Evolutionary conservation across 2,329 filamentous ascomycete genomes (phyloP), one percentile per base, ranked within the genome.

Genomic region (Domatiomyces catenatus): DNA sequence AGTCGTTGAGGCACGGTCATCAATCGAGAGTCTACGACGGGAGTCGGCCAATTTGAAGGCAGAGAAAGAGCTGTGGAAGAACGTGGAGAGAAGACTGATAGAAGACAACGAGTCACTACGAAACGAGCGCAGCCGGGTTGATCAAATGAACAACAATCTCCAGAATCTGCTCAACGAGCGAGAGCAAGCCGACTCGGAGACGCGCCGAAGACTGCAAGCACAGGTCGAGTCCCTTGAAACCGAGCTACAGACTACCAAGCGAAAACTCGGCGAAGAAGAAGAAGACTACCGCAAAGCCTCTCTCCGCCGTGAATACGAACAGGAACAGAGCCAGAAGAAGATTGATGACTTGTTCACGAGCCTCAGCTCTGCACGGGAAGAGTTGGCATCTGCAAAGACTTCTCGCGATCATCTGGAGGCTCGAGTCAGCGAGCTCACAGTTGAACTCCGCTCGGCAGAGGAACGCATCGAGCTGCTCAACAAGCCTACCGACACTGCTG

Each of bases 1-100:
- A 59, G 75, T 96, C 5, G 81, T 96, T 8, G 92, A 95, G 64
- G 81, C 84, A 4, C 84, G 82, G 63, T 84, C 84, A 28, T 70
- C 90, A 48, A 73, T 85, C 2, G 90, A 98, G 62, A 89, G 87
- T 61, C 77, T 95, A 66, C 84, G 88, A 48, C 88, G 87, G 57
- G 92, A 98, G 64, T 87, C 83, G 49, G 83, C 88, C 15, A 95
- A 96, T 62, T 76, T 95, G 32, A 94, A 94, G 66, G 89, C 90
- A 0, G 90, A 96, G 67, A 94, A 94, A 69, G 84, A 87, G 39
- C 74, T 98, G 8, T 94, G 86, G 84, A 94, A 92, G 70, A 86
- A 84, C 50, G 94, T 95, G 32, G 89, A 96, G 64, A 83, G 85
- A 56, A 81, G 93, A 48, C 74, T 96, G 44, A 84, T 79, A 55